Evolutionary conservation across 768 basidiomycete species (phyloP), one percentile per base, ranked within the genome.

Genomic region (Boletus barrowsii): DNA sequence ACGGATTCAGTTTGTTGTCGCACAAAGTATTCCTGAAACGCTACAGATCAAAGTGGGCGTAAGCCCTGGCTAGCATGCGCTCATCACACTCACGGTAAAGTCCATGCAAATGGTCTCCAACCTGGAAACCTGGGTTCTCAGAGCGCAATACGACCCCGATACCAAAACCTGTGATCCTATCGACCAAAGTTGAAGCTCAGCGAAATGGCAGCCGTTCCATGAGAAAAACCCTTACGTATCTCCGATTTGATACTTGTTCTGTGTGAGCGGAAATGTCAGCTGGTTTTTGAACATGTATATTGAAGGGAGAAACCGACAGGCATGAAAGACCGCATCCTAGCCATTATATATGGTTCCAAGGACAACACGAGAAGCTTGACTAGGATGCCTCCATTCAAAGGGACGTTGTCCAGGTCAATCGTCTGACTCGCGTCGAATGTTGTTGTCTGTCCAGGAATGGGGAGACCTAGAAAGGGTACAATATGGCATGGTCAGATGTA

Each of bases 331-430:
- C 13, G 62, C 80, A 83, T 79, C 33, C 63, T 61, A 10, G 69
- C 68, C 15, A 75, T 57, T 55, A 78, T 26, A 57, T 76, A 78
- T 0, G 79, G 79, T 47, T 81, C 81, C 39, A 81, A 62, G 15
- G 75, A 75, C 15, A 82, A 58, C 6, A 71, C 73, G 15, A 84
- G 72, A 0, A 74, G 74, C 65, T 83, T 84, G 58, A 82, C 42
- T 9, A 85, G 61, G 51, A 81, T 61, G 0, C 79, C 78, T 0
- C 79, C 78, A 18, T 79, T 64, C 40, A 82, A 63, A 2, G 74
- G 63, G 1, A 73, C 74, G 29, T 61, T 75, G 17, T 81, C 78
- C 18, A 76, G 59, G 57, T 84, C 83, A 59, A 85, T 83, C 1
- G 69, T 75, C 50, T 75, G 62, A 0, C 68, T 74, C 5, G 53